A percentile compares a stretch with the other conserved stretches of the same genome.
Conservation (phyloP, 805 yeast species). For the Candida xiaguanensis region DNA sequence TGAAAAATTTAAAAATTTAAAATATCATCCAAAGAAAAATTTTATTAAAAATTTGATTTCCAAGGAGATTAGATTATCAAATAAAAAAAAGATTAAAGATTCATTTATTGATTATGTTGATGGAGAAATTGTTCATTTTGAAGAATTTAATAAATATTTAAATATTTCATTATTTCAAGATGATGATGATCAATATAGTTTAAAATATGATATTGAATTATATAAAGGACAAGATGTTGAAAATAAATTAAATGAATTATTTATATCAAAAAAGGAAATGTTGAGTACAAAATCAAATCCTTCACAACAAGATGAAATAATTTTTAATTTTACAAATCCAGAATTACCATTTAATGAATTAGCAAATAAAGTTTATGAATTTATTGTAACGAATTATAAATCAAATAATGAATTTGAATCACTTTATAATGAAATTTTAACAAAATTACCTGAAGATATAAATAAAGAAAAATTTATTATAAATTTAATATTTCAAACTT, state of each 20-base stretch:
- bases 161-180: constrained; percentile 28
- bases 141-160: constrained; percentile 38
- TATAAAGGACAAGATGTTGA: constrained; percentile 29
- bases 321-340: constrained; percentile 32
- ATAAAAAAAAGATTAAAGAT: constrained; percentile 62
- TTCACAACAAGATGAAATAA: constrained; percentile 37
- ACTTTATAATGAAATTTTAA: constrained; percentile 27
- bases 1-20: constrained; percentile 36
- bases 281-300: constrained; percentile 12
- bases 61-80: constrained; percentile 83
- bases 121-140: constrained; percentile 30
- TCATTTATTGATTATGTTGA: constrained; percentile 47
- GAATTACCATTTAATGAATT: constrained; percentile 34
- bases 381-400: constrained; percentile 38
- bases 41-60: constrained; percentile 76
- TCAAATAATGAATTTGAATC: constrained; percentile 33
- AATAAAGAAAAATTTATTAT: constrained; percentile 40
- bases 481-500: constrained; percentile 62
- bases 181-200: constrained; percentile 19
- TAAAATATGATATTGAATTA: constrained; percentile 32
- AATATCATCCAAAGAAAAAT: constrained; percentile 67
- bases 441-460: constrained; percentile 15
- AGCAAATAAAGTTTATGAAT: constrained; percentile 38
- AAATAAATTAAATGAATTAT: constrained; percentile 22
- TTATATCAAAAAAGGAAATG: constrained; percentile 21